phyloP scores from a whole-genome alignment of 352 stramenopile species.

The Phytophthora rubi region DNA sequence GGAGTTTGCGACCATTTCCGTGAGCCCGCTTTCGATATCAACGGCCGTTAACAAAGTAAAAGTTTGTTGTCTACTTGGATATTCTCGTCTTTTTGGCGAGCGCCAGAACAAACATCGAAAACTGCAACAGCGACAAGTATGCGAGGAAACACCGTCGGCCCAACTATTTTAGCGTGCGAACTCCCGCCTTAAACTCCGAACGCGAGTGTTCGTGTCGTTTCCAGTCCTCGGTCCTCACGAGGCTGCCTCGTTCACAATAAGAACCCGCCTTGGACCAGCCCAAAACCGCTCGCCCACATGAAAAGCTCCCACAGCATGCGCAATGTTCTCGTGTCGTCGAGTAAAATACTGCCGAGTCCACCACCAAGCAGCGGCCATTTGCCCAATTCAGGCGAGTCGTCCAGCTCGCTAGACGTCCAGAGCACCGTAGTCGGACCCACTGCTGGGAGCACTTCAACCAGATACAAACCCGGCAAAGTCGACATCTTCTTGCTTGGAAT shows the following conservation, averaged over 20 bases:
- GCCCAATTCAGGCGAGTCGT: not conserved
- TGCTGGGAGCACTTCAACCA: not conserved
- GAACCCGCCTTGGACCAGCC: not conserved
- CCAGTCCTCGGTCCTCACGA: not conserved
- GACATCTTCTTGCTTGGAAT: conserved; percentile 25
- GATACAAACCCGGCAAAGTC: conserved; percentile 15
- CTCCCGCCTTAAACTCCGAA: too few species aligned
- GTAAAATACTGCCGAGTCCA: not conserved
- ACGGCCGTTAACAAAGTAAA: too few species aligned
- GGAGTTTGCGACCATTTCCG: too few species aligned
- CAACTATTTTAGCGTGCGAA: too few species aligned
- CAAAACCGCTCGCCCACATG: not conserved
- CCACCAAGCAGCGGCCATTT: not conserved
- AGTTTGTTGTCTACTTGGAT: too few species aligned
- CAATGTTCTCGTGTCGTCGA: not conserved
- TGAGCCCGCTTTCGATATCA: too few species aligned
- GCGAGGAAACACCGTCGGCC: too few species aligned
- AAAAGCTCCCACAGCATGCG: not conserved
- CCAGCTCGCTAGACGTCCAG: not conserved
- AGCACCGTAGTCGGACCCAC: not conserved
- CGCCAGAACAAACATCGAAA: too few species aligned
- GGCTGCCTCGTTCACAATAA: not conserved
- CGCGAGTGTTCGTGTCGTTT: not conserved
- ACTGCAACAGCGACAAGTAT: too few species aligned
- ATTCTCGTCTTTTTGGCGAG: too few species aligned